Evolutionary conservation across 352 stramenopile genomes (phyloP).

Genomic region (Phytophthora sp.): DNA sequence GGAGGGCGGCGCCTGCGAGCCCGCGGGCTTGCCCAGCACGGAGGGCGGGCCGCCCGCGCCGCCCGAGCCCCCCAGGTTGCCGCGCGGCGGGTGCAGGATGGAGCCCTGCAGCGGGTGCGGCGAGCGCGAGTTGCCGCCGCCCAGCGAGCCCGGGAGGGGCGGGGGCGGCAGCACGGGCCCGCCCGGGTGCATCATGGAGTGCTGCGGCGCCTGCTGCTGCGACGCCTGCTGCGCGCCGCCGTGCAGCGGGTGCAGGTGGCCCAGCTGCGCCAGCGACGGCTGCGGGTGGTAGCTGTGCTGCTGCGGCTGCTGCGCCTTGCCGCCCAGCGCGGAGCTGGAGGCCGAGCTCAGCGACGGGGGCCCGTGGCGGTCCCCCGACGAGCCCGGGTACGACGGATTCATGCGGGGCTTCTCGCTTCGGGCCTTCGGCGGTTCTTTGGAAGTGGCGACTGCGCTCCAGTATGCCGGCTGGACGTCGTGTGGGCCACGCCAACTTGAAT

Average conservation of each 20-base stretch:
- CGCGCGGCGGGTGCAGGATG: constrained; percentile 71
- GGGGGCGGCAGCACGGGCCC: constrained; percentile 69
- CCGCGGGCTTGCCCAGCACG: constrained; percentile 60
- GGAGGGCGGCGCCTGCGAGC: constrained; percentile 27
- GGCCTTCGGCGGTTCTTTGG: constrained; percentile 23
- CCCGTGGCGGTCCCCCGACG: constrained; percentile 70
- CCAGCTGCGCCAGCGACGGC: constrained; percentile 70
- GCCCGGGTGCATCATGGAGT: constrained; percentile 62
- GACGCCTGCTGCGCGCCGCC: constrained; percentile 46
- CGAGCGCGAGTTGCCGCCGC: constrained; percentile 56
- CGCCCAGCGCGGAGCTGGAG: constrained; percentile 36
- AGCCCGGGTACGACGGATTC: constrained; percentile 82
- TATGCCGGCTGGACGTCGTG: no score
- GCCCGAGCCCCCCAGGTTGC: constrained; percentile 38
- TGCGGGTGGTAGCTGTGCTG: constrained; percentile 73
- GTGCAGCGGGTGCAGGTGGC: constrained; percentile 76
- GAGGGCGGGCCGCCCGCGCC: constrained; percentile 41
- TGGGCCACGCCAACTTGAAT: not conserved
- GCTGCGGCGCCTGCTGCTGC: constrained; percentile 22
- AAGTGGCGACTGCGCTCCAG: constrained; percentile 8
- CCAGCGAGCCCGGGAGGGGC: constrained; percentile 61
- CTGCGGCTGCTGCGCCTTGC: constrained; percentile 40
- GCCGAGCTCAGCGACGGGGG: constrained; percentile 44
- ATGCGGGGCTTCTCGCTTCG: constrained; percentile 36
- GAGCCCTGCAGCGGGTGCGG: constrained; percentile 70